Evolutionary conservation across 345 rosid genomes (phyloP).

Genomic region (Firmiana major): DNA sequence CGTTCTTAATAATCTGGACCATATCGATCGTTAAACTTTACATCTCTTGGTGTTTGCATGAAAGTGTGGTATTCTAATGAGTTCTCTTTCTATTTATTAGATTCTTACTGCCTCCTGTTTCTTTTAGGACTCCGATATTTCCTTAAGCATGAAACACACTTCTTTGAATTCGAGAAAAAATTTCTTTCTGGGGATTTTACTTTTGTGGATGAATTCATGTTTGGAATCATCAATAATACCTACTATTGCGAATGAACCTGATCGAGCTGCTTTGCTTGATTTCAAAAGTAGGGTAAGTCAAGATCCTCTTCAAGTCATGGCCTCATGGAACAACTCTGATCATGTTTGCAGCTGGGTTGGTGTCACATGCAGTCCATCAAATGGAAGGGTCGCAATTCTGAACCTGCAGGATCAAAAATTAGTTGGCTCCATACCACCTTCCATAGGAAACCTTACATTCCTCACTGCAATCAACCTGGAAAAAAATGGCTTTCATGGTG

Average conservation of each 20-base stretch:
- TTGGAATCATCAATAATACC: too few relatives aligned
- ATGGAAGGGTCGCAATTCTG: slow-evolving; percentile 11
- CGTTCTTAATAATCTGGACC: too few relatives aligned
- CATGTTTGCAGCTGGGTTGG: slow-evolving; percentile 17
- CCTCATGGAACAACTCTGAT: slow-evolving; percentile 22
- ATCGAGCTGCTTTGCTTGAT: slow-evolving; percentile 11
- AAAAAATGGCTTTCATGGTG: slow-evolving; percentile 13
- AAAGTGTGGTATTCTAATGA: too few relatives aligned
- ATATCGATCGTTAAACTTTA: too few relatives aligned
- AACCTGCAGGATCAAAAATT: not conserved
- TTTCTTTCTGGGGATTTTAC: not conserved
- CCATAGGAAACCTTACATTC: slow-evolving; percentile 26
- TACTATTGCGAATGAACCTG: slow-evolving; percentile 5
- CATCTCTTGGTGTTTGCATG: too few relatives aligned
- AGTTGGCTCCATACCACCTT: slow-evolving; percentile 18
- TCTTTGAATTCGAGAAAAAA: too few relatives aligned
- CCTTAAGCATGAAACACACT: too few relatives aligned
- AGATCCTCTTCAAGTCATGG: slow-evolving; percentile 13
- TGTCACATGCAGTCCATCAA: slow-evolving; percentile 3
- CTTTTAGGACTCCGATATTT: too few relatives aligned
- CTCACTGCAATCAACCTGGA: slow-evolving; percentile 15
- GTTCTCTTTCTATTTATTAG: too few relatives aligned
- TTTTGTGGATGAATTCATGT: too few relatives aligned
- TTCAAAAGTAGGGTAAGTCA: slow-evolving; percentile 4
- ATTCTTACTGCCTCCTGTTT: too few relatives aligned